Conservation (phyloP, 805 yeast species). For the Wickerhamiella kazuoi region DNA sequence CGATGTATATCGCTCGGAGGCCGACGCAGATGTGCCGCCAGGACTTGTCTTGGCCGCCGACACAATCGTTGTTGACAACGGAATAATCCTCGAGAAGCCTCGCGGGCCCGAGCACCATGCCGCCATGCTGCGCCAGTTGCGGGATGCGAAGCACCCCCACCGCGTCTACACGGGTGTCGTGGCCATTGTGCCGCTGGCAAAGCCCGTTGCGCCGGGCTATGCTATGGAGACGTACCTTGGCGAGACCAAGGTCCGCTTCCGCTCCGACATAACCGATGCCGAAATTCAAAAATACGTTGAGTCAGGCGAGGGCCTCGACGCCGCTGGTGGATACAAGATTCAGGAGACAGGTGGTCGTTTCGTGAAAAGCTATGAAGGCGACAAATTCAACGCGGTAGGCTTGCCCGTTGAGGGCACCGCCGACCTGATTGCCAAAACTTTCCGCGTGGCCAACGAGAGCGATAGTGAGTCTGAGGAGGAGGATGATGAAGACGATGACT, state of each 20-base stretch:
- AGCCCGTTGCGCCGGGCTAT: conserved; percentile 27
- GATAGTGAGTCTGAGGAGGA: conserved; percentile 8
- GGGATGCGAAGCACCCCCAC: conserved; percentile 30
- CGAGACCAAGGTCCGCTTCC: conserved; percentile 25
- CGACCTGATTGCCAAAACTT: conserved; percentile 24
- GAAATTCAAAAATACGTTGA: conserved; percentile 44
- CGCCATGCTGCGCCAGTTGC: conserved; percentile 29
- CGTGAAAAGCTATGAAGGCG: conserved; percentile 53
- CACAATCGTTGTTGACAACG: conserved; percentile 48
- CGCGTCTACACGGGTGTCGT: conserved; percentile 39
- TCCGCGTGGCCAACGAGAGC: conserved; percentile 14
- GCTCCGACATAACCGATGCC: conserved; percentile 30
- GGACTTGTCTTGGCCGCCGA: conserved; percentile 44
- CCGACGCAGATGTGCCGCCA: conserved; percentile 20
- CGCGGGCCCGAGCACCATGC: conserved; percentile 33
- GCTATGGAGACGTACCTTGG: conserved; percentile 26
- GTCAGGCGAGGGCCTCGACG: conserved; percentile 56
- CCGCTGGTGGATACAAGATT: conserved; percentile 84
- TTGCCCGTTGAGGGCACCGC: conserved; percentile 52
- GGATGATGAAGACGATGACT: too few species aligned
- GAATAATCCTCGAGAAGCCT: conserved; percentile 67
- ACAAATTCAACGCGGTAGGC: conserved; percentile 75
- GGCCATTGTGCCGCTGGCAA: conserved; percentile 26
- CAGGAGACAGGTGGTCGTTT: conserved; percentile 46
- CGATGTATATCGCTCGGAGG: conserved; percentile 32